Evolutionary conservation across 1,284 basidiomycete genomes (phyloP), one percentile per base, ranked within the genome.

Genomic region (Ganoderma lingzhi): DNA sequence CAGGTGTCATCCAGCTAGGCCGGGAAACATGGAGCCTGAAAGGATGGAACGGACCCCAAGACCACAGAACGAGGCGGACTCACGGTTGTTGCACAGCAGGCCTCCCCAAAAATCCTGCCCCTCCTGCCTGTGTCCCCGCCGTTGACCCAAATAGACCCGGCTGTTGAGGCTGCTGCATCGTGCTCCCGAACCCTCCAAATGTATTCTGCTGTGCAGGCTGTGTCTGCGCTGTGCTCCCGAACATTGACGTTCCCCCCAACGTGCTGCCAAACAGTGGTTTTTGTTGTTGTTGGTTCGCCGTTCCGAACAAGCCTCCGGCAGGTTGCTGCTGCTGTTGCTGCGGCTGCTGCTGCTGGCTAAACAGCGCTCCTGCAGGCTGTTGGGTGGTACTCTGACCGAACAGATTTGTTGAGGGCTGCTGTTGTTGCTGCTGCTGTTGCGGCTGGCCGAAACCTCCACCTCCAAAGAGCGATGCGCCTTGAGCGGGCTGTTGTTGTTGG

Each of bases 401-500:
- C 30, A 58, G 44, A 35, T 17, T 39, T 53, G 63, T 62, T 67
- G 69, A 39, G 39, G 59, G 48, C 58, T 66, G 71, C 64, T 71
- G 70, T 59, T 74, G 68, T 45, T 82, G 78, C 58, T 76, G 71
- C 65, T 79, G 78, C 67, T 67, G 66, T 41, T 67, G 66, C 10
- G 74, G 80, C 68, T 82, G 81, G 17, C 80, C 75, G 48, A 75
- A 76, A 5, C 68, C 61, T 39, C 69, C 78, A n/a, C 82, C 82
- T 28, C 82, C 82, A 67, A 85, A 84, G 17, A 81, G 59, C 48
- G 79, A 77, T 1, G 78, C 74, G n/a, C 73, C 71, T 48, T 71
- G 78, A 5, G 63, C 67, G 8, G 66, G 76, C 62, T 75, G 76
- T 58, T 77, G 74, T 59, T 81, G 82, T 35, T 78, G 79, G 60